These are phyloP conservation scores for Pleurotus platypus DNA, from an alignment of 768 basidiomycete genomes.

Conservation along the genomic window DNA sequence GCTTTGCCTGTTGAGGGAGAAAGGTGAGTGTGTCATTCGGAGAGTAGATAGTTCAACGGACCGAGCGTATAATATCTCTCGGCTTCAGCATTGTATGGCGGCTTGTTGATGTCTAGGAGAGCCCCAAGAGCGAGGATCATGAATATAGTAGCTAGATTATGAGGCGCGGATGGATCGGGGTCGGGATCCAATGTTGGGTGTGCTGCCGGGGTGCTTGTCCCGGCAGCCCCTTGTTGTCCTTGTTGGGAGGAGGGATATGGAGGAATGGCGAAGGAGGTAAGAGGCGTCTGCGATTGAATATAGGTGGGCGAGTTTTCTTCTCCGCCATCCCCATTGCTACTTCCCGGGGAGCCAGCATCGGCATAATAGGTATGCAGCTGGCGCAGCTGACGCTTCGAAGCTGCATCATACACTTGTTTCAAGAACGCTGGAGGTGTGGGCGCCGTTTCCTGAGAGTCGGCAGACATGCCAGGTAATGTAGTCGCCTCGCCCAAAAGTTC, in stretches of 20 bases:
- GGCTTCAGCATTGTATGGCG: constrained; percentile 55
- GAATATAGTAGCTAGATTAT: constrained; percentile 51
- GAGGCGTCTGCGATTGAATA: background rate
- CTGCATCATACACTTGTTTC: background rate
- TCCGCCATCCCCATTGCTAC: background rate
- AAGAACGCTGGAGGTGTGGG: background rate
- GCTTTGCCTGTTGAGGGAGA: constrained; percentile 23
- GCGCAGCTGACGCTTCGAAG: background rate
- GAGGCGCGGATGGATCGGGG: constrained; percentile 25
- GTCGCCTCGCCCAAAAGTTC: constrained; percentile 33
- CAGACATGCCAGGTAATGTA: constrained; percentile 32
- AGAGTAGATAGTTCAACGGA: constrained; percentile 6
- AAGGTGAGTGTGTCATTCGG: background rate
- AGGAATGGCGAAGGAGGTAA: background rate
- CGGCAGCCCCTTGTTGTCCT: background rate
- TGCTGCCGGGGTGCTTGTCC: constrained; percentile 1
- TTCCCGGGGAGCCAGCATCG: constrained; percentile 2
- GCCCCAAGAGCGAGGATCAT: constrained; percentile 62
- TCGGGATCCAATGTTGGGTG: constrained; percentile 10
- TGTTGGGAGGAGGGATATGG: background rate
- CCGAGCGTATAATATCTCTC: constrained; percentile 59
- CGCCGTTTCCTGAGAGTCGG: constrained; percentile 4
- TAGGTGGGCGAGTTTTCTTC: background rate
- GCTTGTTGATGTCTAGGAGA: constrained; percentile 47
- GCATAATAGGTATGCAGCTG: background rate